Evolutionary conservation across 371 early-diverging fungal genomes (phyloP).

Genomic region (Syncephalastrum racemosum): DNA sequence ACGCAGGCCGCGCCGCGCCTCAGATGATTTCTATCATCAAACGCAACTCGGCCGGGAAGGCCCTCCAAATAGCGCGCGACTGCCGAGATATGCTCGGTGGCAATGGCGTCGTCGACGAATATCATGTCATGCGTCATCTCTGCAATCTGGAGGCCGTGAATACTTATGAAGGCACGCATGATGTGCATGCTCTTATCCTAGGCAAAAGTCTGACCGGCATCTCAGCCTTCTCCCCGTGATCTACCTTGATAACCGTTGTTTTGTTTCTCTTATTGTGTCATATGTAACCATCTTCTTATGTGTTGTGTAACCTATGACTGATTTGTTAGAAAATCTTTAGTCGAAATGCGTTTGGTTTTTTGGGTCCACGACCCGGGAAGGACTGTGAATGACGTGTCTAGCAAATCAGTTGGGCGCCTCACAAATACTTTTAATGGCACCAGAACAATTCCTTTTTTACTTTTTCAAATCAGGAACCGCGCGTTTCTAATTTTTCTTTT

Average conservation of each 20-base stretch:
- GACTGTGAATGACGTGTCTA: too few species aligned
- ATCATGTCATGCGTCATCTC: slow-evolving; percentile 94
- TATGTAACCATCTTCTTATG: too few species aligned
- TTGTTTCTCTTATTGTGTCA: slow-evolving; percentile 4
- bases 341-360: too few species aligned
- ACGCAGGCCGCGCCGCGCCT: slow-evolving; percentile 80
- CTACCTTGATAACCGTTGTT: neutral
- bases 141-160: slow-evolving; percentile 95
- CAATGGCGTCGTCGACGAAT: slow-evolving; percentile 96
- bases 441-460: too few species aligned
- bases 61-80: slow-evolving; percentile 88
- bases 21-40: slow-evolving; percentile 97
- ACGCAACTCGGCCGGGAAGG: slow-evolving; percentile 94
- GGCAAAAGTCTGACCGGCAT: slow-evolving; percentile 96
- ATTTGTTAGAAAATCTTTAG: too few species aligned
- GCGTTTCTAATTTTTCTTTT: too few species aligned
- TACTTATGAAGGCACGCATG: slow-evolving; percentile 97
- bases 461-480: too few species aligned
- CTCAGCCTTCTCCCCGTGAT: slow-evolving; percentile 57
- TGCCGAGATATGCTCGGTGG: slow-evolving; percentile 89
- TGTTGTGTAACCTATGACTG: too few species aligned
- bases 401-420: too few species aligned
- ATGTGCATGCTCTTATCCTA: slow-evolving; percentile 93
- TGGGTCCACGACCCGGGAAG: too few species aligned
- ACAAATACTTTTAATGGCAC: too few species aligned